phyloP scores from a whole-genome alignment of 2,329 filamentous ascomycete species.

The Cladosporium sphaerospermum region DNA sequence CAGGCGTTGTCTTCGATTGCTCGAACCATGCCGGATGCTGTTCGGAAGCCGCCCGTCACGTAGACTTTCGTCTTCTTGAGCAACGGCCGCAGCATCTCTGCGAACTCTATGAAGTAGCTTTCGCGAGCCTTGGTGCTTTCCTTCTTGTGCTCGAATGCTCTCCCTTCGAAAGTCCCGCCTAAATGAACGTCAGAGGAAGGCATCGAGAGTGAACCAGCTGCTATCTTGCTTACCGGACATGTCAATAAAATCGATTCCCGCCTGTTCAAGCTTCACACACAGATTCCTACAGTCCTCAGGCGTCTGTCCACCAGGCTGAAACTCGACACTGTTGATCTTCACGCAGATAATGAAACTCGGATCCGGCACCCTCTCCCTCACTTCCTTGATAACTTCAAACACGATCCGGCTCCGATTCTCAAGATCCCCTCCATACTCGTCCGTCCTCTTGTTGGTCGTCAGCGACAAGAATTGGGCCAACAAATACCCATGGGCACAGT shows the following conservation, averaged over 20 bases:
- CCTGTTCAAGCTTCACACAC: conserved; percentile 21
- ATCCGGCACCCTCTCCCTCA: conserved; percentile 19
- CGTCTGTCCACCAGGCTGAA: conserved; percentile 23
- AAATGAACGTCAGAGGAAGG: too few relatives aligned
- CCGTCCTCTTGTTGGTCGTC: conserved; percentile 37
- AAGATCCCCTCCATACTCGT: conserved; percentile 38
- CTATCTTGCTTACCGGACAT: conserved; percentile 18
- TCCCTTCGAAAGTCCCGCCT: conserved; percentile 48
- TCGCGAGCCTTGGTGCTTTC: conserved; percentile 25
- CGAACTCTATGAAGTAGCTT: conserved; percentile 27
- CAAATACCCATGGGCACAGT: conserved; percentile 37
- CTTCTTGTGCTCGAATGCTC: conserved; percentile 27
- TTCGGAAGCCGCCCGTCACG: conserved; percentile 29
- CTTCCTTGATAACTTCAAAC: conserved; percentile 36
- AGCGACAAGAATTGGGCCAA: conserved; percentile 37
- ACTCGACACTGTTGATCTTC: conserved; percentile 28
- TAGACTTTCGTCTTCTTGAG: conserved; percentile 28
- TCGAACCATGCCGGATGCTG: conserved; percentile 23
- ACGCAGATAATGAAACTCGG: conserved; percentile 25
- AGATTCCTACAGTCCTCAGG: conserved; percentile 24
- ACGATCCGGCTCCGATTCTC: conserved; percentile 35
- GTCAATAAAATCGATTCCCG: conserved; percentile 23
- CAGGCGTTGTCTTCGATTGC: conserved; percentile 21
- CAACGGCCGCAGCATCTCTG: conserved; percentile 24
- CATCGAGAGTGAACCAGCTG: neutral